Evolutionary conservation across 2,329 filamentous ascomycete genomes (phyloP), one percentile per base, ranked within the genome.

Genomic region (Arthrobotrys sphaeroides): DNA sequence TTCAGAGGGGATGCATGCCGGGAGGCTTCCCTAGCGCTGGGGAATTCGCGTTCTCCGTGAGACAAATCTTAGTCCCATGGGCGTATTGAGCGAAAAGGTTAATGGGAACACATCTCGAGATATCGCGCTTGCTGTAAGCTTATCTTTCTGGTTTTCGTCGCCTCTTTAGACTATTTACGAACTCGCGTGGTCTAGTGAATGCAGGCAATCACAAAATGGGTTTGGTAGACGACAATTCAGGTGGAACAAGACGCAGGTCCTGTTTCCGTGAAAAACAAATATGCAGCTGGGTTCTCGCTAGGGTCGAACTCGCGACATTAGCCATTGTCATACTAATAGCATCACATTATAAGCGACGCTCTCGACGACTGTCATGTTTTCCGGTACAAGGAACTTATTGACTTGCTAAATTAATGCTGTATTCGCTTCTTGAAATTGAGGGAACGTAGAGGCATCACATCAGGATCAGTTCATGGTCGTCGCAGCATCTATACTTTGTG

Each of bases 381-480:
- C 36, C 20, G 22, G 47, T n/a, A 7, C 24, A 10, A n/a, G 38
- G 16, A 38, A 45, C 6, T 18, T 60, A 60, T 68, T 49, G 42
- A 26, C 22, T 3, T 31, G 5, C 40, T 2, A 61, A 69, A 60
- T 42, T 69, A 49, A 33, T 9, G 13, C n/a, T 55, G 47, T 36
- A 28, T 51, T 36, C 42, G 26, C 13, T 45, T 26, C 49, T 31
- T 9, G 31, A 51, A 36, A 49, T 69, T 28, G 55, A 33, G 20
- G 22, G 45, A 20, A 13, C 9, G 36, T 13, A 18, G 31, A 62
- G 20, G 24, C 26, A 49, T 70, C 66, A 72, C 57, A 45, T 57
- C 10, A 72, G 45, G 6, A 64, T 72, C 67, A 64, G 67, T 72
- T 51, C 47, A 57, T 64, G 12, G 33, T 53, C 22, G 13, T 51